Evolutionary conservation across 257 asterid genomes (phyloP).

Genomic region (Echium plantagineum): DNA sequence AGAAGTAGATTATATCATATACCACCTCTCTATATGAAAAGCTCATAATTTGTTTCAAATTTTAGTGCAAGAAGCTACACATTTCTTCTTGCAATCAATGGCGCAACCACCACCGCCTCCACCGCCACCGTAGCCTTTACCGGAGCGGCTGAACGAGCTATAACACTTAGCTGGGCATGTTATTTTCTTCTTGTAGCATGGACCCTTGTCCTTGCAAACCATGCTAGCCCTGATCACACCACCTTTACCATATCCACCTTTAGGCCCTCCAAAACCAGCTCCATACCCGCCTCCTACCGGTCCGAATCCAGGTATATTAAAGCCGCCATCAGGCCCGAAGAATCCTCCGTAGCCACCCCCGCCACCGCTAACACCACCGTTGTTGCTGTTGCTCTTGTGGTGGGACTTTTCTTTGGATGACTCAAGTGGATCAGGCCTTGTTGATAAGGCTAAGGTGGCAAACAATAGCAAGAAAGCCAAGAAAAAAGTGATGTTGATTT

Average conservation of each 20-base stretch:
- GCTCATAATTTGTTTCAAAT: constrained; percentile 2
- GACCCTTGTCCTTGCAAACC: constrained; percentile 55
- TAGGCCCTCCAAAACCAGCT: constrained; percentile 60
- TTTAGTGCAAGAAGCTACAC: constrained; percentile 52
- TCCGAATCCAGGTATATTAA: constrained; percentile 61
- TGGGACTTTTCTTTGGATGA: neutral
- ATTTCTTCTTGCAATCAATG: constrained; percentile 67
- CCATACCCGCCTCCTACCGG: constrained; percentile 48
- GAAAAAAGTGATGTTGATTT: constrained; percentile 12
- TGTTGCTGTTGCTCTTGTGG: neutral
- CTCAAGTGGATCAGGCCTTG: constrained; percentile 19
- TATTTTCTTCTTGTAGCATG: constrained; percentile 63
- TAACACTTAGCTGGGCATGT: constrained; percentile 81
- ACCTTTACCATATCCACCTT: constrained; percentile 43
- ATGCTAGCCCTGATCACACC: constrained; percentile 34
- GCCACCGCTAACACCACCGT: neutral
- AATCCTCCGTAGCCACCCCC: constrained; percentile 24
- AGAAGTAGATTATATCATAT: neutral
- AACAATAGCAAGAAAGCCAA: constrained; percentile 22
- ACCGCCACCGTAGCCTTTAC: constrained; percentile 75
- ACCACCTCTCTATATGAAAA: neutral
- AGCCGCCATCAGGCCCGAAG: constrained; percentile 45
- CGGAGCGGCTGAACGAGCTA: constrained; percentile 54
- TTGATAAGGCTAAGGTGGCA: constrained; percentile 21
- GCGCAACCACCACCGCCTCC: constrained; percentile 95